Base-by-base conservation (phyloP, 2,329 filamentous ascomycete species). In the Plenodomus tracheiphilus region DNA sequence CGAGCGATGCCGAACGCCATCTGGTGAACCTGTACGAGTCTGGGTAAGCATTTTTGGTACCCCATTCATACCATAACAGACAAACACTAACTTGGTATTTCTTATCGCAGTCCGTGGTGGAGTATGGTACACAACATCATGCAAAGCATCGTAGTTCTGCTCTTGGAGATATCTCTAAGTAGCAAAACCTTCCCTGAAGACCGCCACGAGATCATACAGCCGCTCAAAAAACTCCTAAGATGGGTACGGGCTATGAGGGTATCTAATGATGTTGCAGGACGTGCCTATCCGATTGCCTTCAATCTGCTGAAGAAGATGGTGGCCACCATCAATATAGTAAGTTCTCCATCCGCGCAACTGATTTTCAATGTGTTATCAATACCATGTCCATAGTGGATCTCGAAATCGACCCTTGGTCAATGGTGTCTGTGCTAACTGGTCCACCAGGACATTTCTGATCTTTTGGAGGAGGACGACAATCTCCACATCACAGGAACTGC, bases 81-180 rank as follows among this genome's bases (percentile, higher is more conserved):
- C n/a, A n/a, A n/a, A 10, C 10, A 10, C 22, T 25, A 25, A 25
- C 22, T 10, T 25, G 5, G 22, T 25, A 5, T 5, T 25, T 25
- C 22, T 6, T 6, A 25, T 6, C 22, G 5, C 22, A 25, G 16
- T 18, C 73, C 74, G 3, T 75, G 73, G 73, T 75, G 72, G 71
- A 68, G 64, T 15, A 55, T 71, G n/a, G 57, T 74, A 13, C 71
- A 74, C 46, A 62, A 66, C 41, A 54, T 74, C 3, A 68, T 73
- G 56, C 38, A 16, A 25, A 40, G 35, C 16, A 16, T 38, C 4
- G 35, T 38, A 16, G 52, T 75, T 20, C 56, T 75, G 11, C 59
- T 75, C 48, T 61, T 73, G 5, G 73, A 74, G 46, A 43, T 75
- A 5, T 66, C 65, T 71, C n/a, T 36, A 15, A 25, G 22, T 5